phyloP scores from a whole-genome alignment of 305 asterid genomes.

The Solanum chacoense region DNA sequence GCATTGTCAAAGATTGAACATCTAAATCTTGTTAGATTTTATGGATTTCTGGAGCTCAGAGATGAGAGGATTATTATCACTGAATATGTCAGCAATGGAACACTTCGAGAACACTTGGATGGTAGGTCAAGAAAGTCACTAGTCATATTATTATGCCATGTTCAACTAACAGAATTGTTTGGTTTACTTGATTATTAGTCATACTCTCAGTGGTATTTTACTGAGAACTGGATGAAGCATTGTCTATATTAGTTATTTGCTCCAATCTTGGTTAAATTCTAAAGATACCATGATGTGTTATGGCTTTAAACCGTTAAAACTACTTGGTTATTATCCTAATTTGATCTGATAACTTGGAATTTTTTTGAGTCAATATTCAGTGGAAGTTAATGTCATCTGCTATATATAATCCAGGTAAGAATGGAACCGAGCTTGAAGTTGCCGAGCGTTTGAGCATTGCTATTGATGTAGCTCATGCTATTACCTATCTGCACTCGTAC shows the following conservation, averaged over 20 bases:
- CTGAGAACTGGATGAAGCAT: not conserved
- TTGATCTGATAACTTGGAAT: not conserved
- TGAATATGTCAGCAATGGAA: constrained; percentile 52
- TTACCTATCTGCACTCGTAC: constrained; percentile 58
- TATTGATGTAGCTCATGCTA: constrained; percentile 58
- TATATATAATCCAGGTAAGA: constrained; percentile 24
- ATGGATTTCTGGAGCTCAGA: constrained; percentile 44
- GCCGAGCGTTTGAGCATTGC: constrained; percentile 53
- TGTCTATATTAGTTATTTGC: not conserved
- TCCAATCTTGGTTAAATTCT: not conserved
- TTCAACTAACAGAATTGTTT: not conserved
- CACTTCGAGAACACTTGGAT: constrained; percentile 54
- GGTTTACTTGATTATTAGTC: not conserved
- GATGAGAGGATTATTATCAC: constrained; percentile 38
- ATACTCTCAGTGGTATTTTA: not conserved
- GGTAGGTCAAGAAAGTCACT: constrained; percentile 16
- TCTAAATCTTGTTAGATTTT: constrained; percentile 42
- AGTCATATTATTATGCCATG: not conserved
- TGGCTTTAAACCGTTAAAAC: not conserved
- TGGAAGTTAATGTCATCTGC: not conserved
- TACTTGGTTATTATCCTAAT: not conserved
- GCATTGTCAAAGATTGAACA: constrained; percentile 58
- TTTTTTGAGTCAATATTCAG: not conserved
- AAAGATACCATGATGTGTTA: not conserved
- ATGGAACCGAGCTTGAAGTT: constrained; percentile 30